Percentiles rank a stretch among this genome's conserved stretches.
Evolutionary conservation across 164 flowering plant genomes (phyloP).

Genomic region (Buxus sempervirens): DNA sequence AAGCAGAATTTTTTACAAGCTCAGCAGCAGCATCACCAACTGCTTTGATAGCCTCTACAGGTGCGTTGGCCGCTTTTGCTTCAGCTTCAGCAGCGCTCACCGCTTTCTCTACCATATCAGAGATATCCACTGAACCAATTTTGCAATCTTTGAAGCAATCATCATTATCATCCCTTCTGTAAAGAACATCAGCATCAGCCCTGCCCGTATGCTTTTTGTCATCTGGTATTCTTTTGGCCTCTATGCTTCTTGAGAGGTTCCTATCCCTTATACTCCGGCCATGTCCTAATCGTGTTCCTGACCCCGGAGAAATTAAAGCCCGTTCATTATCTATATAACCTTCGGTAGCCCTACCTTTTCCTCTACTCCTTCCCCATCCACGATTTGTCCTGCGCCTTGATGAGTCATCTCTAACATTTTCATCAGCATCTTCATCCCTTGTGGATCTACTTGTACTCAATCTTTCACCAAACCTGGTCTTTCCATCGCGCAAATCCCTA

Average conservation of each 20-base stretch:
- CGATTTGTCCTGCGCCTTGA: conserved; percentile 54
- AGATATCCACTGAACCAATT: conserved; percentile 73
- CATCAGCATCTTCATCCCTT: conserved; percentile 55
- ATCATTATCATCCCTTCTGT: conserved; percentile 62
- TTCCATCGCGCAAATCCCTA: conserved; percentile 47
- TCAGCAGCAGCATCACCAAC: conserved; percentile 99
- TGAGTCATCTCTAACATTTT: conserved; percentile 59
- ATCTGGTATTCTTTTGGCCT: conserved; percentile 39
- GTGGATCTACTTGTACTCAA: conserved; percentile 22
- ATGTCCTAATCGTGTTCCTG: conserved; percentile 52
- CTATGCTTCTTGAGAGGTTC: conserved; percentile 36
- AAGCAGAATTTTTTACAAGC: conserved; percentile 79
- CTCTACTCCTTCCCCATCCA: conserved; percentile 49
- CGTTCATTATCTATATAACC: conserved; percentile 51
- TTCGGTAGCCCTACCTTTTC: conserved; percentile 60
- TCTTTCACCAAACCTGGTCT: conserved; percentile 38
- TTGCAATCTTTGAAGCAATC: conserved; percentile 62
- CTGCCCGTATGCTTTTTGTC: conserved; percentile 32
- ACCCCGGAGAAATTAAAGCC: conserved; percentile 49
- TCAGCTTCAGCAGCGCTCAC: conserved; percentile 94
- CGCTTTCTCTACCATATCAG: conserved; percentile 76
- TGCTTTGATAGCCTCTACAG: conserved; percentile 77
- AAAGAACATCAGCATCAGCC: conserved; percentile 33
- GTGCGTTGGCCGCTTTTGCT: conserved; percentile 87
- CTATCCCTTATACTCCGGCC: conserved; percentile 49